Conservation (phyloP, 1,284 basidiomycete genomes). For the Entoloma clypeatum region DNA sequence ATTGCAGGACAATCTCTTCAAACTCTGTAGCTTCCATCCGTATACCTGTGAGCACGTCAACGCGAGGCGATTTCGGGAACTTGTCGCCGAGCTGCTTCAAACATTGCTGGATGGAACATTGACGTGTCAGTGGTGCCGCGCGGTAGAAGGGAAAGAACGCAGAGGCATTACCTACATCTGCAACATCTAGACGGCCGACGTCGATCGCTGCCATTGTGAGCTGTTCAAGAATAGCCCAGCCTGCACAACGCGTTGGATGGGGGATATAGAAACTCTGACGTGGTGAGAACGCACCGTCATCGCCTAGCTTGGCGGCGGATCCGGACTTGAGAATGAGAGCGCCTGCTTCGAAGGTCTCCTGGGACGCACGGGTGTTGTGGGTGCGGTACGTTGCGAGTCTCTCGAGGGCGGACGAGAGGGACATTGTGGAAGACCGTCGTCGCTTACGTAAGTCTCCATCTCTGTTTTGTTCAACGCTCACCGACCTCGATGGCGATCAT, state of each 20-base stretch:
- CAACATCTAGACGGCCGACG: slow-evolving; percentile 72
- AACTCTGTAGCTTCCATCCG: slow-evolving; percentile 75
- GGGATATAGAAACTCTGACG: slow-evolving; percentile 7
- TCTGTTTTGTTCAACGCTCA: too few species aligned
- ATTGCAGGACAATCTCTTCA: slow-evolving; percentile 59
- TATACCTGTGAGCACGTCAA: slow-evolving; percentile 82
- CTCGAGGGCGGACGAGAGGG: slow-evolving; percentile 54
- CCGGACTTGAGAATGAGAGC: slow-evolving; percentile 52
- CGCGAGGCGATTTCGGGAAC: slow-evolving; percentile 82
- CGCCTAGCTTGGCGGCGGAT: slow-evolving; percentile 46
- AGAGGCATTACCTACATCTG: slow-evolving; percentile 60
- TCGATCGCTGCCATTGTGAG: slow-evolving; percentile 86
- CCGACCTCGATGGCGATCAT: too few species aligned
- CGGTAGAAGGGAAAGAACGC: slow-evolving; percentile 4
- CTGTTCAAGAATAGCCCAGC: slow-evolving; percentile 88
- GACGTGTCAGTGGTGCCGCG: slow-evolving; percentile 11
- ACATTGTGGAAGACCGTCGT: slow-evolving; percentile 28
- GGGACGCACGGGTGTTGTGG: slow-evolving; percentile 66
- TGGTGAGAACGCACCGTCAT: slow-evolving; percentile 46
- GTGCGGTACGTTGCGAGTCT: slow-evolving; percentile 66
- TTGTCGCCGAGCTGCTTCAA: slow-evolving; percentile 62
- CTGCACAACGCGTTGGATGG: slow-evolving; percentile 34
- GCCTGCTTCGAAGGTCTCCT: slow-evolving; percentile 68
- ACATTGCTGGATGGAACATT: slow-evolving; percentile 38
- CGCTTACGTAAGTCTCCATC: slow-evolving; percentile 14